Conservation (phyloP, 2,329 filamentous ascomycete genomes). For the Fusarium sp. region DNA sequence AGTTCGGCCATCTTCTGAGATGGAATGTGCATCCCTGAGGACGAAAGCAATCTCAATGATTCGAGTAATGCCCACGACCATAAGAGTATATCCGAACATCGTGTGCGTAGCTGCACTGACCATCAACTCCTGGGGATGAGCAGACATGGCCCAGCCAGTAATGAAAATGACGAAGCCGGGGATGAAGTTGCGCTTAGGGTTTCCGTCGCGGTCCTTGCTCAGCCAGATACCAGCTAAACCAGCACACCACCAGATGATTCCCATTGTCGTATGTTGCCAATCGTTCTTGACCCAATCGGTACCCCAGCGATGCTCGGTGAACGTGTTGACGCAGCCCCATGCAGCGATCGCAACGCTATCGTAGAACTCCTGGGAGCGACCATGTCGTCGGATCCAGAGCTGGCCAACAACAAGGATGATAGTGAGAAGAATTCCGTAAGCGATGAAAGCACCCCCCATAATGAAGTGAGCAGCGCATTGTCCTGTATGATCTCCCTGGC, state of each 20-base stretch:
- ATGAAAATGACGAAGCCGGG: conserved; percentile 90
- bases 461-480: conserved; percentile 98
- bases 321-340: conserved; percentile 98
- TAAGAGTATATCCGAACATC: conserved; percentile 93
- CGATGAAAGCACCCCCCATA: conserved; percentile 97
- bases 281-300: conserved; percentile 89
- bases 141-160: conserved; percentile 95
- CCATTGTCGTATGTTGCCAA: conserved; percentile 98
- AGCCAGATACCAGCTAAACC: conserved; percentile 93
- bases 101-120: conserved; percentile 88
- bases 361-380: conserved; percentile 95
- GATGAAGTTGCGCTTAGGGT: conserved; percentile 90
- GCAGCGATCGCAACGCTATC: conserved; percentile 89
- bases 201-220: conserved; percentile 81
- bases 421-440: conserved; percentile 86
- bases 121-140: conserved; percentile 83
- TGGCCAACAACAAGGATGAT: conserved; percentile 90
- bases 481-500: conserved; percentile 86
- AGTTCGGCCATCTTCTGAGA: conserved; percentile 73
- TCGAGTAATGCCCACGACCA: conserved; percentile 83
- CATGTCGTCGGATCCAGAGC: conserved; percentile 80
- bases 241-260: conserved; percentile 97
- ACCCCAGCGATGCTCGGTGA: conserved; percentile 97
- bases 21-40: conserved; percentile 72
- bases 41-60: conserved; percentile 94